Evolutionary conservation across 768 basidiomycete species (phyloP).

Genomic region (Leccinellum luteum): DNA sequence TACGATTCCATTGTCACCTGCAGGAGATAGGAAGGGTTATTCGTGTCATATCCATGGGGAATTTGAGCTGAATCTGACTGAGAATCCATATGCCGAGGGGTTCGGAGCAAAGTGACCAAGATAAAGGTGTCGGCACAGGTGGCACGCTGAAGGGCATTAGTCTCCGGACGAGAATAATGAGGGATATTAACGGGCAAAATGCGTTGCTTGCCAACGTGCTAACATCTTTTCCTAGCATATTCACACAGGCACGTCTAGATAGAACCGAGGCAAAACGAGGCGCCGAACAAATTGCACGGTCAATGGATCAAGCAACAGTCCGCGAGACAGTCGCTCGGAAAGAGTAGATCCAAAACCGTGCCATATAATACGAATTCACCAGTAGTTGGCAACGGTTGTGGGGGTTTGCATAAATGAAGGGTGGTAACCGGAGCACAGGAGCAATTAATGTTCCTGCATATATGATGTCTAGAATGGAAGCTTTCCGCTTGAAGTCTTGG

Average conservation of each 20-base stretch:
- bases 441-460: slow-evolving; percentile 6
- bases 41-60: not conserved
- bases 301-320: not conserved
- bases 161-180: not conserved
- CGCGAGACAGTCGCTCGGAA: not conserved
- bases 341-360: not conserved
- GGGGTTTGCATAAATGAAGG: not conserved
- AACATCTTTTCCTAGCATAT: not conserved
- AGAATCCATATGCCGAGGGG: not conserved
- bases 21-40: not conserved
- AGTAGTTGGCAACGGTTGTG: not conserved
- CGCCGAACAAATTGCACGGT: not conserved
- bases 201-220: not conserved
- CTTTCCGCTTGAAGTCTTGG: slow-evolving; percentile 46
- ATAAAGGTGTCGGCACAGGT: not conserved
- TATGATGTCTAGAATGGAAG: slow-evolving; percentile 53
- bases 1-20: not conserved
- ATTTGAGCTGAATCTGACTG: not conserved
- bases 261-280: not conserved
- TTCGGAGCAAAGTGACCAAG: not conserved
- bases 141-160: not conserved
- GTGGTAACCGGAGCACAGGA: not conserved
- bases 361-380: not conserved
- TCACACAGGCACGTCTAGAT: not conserved
- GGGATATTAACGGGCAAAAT: not conserved